These are phyloP conservation scores for Aspergillus neoniger DNA, from an alignment of 2,329 filamentous ascomycete genomes.

Conservation along the genomic window DNA sequence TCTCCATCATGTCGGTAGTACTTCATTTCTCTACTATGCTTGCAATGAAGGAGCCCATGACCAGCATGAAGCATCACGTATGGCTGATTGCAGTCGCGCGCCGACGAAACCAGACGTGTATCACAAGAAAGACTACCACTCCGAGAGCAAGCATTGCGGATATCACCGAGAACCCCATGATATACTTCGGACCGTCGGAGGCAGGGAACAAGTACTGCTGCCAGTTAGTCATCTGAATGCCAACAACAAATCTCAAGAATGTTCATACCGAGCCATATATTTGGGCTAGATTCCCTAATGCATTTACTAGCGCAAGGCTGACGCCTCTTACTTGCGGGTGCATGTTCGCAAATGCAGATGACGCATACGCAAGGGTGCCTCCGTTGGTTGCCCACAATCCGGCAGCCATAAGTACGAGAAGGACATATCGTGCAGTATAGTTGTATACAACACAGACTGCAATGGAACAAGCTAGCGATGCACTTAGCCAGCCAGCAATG, in stretches of 20 bases:
- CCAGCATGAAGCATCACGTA: neutral
- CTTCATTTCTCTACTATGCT: too few relatives aligned
- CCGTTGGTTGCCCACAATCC: slow-evolving; percentile 58
- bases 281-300: slow-evolving; percentile 56
- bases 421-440: slow-evolving; percentile 55
- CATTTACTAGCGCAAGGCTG: slow-evolving; percentile 56
- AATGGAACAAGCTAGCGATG: slow-evolving; percentile 43
- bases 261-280: slow-evolving; percentile 50
- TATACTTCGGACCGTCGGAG: slow-evolving; percentile 52
- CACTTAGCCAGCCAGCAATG: slow-evolving; percentile 51
- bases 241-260: too few relatives aligned
- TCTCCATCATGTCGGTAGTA: too few relatives aligned
- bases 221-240: neutral
- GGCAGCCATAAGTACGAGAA: slow-evolving; percentile 59
- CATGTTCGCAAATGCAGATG: slow-evolving; percentile 55
- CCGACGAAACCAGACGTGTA: slow-evolving; percentile 26
- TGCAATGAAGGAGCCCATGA: neutral
- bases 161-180: slow-evolving; percentile 47
- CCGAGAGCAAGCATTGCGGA: slow-evolving; percentile 34
- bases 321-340: slow-evolving; percentile 54
- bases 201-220: slow-evolving; percentile 51
- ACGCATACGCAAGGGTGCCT: slow-evolving; percentile 54
- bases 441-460: slow-evolving; percentile 51
- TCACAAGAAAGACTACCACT: slow-evolving; percentile 28
- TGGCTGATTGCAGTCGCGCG: neutral